Evolutionary conservation across 2,329 filamentous ascomycete genomes (phyloP).

Genomic region (Fusarium sp.): DNA sequence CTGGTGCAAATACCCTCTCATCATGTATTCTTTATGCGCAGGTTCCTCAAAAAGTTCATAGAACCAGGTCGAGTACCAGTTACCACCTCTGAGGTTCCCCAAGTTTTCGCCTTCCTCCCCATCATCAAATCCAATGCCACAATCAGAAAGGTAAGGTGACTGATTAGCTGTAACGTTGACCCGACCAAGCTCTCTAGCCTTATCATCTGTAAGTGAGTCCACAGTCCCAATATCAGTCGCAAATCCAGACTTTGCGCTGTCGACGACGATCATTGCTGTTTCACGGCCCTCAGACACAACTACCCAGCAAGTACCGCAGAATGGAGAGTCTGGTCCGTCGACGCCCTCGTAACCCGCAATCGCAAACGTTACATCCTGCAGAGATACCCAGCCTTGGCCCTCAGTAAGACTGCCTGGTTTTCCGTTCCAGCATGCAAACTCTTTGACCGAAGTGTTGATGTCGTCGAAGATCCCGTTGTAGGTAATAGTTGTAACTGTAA

Average conservation of each 20-base stretch:
- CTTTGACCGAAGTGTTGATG: neutral
- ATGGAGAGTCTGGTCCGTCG: neutral
- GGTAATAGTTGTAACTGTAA: neutral
- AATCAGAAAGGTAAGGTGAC: neutral
- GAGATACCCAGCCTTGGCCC: neutral
- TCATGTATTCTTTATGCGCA: neutral
- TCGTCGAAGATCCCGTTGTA: neutral
- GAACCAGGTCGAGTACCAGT: neutral
- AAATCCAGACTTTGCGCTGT: neutral
- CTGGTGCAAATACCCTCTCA: neutral
- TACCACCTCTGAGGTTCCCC: neutral
- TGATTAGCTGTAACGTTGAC: accelerated
- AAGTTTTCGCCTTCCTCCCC: accelerated
- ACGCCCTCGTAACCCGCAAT: neutral
- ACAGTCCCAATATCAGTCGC: accelerated
- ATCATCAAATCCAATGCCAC: accelerated
- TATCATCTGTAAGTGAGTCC: accelerated
- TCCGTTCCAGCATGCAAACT: neutral
- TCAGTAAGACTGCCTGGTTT: accelerated
- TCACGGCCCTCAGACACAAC: accelerated
- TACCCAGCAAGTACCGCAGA: neutral
- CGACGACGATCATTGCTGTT: neutral
- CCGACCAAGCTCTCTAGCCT: neutral
- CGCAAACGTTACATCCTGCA: accelerated
- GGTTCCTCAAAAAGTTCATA: neutral